A percentile compares a stretch with the other conserved stretches of the same genome.
phyloP scores from a whole-genome alignment of 768 basidiomycete species.

The Pleurotus ostreatus region DNA sequence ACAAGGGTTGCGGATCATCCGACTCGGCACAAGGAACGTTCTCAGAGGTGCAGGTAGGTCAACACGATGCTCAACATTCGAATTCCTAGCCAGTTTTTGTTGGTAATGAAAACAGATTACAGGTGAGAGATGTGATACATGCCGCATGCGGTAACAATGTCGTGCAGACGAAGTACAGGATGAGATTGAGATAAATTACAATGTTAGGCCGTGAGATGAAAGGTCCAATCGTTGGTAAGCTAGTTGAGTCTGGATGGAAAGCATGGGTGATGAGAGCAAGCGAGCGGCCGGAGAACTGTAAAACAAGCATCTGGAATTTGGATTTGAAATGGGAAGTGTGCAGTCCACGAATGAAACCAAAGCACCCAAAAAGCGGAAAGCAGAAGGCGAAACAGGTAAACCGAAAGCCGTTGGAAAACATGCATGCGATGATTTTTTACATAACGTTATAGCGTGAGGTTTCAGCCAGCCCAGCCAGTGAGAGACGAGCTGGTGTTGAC shows the following conservation, averaged over 20 bases:
- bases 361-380: neutral
- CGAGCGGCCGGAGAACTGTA: neutral
- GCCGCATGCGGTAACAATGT: too few species aligned
- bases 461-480: conserved; percentile 45
- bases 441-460: neutral
- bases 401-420: neutral
- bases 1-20: neutral
- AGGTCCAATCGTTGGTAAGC: neutral
- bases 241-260: neutral
- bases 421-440: conserved; percentile 12
- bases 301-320: neutral
- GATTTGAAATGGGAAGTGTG: neutral
- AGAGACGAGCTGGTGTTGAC: conserved; percentile 29
- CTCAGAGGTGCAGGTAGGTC: too few species aligned
- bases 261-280: neutral
- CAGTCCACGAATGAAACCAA: neutral
- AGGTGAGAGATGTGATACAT: too few species aligned
- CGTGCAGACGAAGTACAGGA: neutral
- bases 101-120: too few species aligned
- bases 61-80: too few species aligned
- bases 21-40: neutral
- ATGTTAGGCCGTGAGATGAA: neutral
- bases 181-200: neutral
- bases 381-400: neutral
- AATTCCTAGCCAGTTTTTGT: too few species aligned